phyloP scores from a whole-genome alignment of 1,284 basidiomycete genomes.

The Moesziomyces sp. region DNA sequence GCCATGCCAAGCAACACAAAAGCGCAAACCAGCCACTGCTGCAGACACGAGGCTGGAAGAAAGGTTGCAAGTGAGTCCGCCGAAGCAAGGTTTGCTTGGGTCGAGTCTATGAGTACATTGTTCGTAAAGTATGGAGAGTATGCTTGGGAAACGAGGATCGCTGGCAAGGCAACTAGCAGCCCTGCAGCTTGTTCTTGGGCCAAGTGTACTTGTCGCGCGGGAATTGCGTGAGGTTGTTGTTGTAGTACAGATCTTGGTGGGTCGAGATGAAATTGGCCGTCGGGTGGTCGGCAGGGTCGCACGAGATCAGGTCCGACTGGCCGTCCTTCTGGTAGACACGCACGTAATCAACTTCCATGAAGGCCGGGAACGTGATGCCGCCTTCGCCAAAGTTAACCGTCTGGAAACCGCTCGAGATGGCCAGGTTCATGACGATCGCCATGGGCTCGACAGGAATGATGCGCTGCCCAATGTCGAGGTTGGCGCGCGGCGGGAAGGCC shows the following conservation, averaged over 20 bases:
- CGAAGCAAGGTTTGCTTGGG: not conserved
- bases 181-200: constrained; percentile 59
- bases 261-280: constrained; percentile 62
- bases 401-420: constrained; percentile 63
- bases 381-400: constrained; percentile 46
- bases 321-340: constrained; percentile 62
- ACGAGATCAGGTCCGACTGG: constrained; percentile 41
- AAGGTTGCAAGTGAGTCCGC: not conserved
- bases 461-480: constrained; percentile 55
- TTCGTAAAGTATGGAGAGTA: not conserved
- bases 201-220: constrained; percentile 44
- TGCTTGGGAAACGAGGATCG: not conserved
- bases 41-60: not conserved
- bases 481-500: constrained; percentile 34
- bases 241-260: constrained; percentile 59
- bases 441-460: constrained; percentile 64
- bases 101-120: not conserved
- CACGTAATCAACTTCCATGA: constrained; percentile 58
- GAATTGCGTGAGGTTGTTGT: constrained; percentile 62
- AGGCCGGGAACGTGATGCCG: constrained; percentile 53
- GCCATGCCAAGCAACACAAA: no score
- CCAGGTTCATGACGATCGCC: constrained; percentile 62
- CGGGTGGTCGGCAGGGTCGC: constrained; percentile 63
- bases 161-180: constrained; percentile 23
- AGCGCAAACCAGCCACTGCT: no score